These are phyloP conservation scores for Colletotrichum acutatum DNA, from an alignment of 2,329 filamentous ascomycete genomes.

Conservation along the genomic window DNA sequence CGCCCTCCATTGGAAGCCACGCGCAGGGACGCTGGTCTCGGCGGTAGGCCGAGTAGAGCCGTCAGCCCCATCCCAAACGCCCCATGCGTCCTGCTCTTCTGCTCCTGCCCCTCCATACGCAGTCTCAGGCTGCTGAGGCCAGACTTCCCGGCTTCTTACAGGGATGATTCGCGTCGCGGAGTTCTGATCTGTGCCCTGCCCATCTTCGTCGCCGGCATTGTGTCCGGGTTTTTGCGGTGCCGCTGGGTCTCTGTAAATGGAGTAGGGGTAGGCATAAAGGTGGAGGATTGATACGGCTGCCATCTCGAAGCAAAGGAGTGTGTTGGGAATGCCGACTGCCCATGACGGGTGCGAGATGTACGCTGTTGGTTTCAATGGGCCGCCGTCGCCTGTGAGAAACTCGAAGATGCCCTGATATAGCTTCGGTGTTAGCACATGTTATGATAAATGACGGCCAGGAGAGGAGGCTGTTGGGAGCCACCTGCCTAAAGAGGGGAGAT, in stretches of 20 bases:
- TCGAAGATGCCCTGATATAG: slow-evolving; percentile 3
- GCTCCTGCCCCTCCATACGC: no score
- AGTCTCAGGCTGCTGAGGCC: neutral
- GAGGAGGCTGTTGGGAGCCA: neutral
- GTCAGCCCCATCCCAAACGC: neutral
- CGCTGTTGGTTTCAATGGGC: neutral
- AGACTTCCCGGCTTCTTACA: neutral
- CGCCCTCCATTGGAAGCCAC: neutral
- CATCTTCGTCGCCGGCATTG: neutral
- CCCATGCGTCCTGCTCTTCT: neutral
- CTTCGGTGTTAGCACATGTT: neutral
- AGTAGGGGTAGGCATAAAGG: slow-evolving; percentile 3
- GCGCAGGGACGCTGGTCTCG: neutral
- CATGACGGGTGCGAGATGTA: slow-evolving; percentile 1
- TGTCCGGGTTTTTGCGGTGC: neutral
- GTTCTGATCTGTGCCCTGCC: neutral
- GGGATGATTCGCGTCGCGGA: neutral
- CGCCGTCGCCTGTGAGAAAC: slow-evolving; percentile 2
- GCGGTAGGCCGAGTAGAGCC: neutral
- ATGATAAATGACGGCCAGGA: neutral
- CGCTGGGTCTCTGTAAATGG: neutral
- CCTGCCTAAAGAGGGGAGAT: accelerated
- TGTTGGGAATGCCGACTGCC: slow-evolving; percentile 15
- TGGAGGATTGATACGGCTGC: slow-evolving; percentile 8
- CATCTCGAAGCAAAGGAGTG: slow-evolving; percentile 10